Evolutionary conservation across 2,329 filamentous ascomycete species (phyloP), one percentile per base, ranked within the genome.

Genomic region (Thielaviopsis ethacetica): DNA sequence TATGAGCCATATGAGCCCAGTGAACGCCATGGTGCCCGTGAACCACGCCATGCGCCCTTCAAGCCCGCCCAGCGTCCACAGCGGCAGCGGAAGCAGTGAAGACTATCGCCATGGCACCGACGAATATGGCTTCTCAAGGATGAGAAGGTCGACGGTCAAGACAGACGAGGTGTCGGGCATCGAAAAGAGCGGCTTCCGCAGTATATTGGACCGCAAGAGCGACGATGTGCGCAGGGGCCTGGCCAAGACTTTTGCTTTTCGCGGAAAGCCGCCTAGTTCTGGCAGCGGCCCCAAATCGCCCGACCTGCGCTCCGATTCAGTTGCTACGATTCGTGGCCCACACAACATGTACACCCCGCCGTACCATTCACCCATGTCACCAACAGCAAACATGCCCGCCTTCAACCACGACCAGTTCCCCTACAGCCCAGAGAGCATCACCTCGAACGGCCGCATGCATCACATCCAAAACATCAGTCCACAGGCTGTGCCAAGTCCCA

Each of bases 101-200:
- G 56, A 55, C 19, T 26, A 56, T 12, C 59, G 44, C 54, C 49
- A 44, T 5, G 53, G 50, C 19, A 47, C 53, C 62, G 69, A 75
- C 21, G 74, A 75, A 54, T 75, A 71, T 60, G 74, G 70, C 3
- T 74, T 76, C 54, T 71, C 70, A 2, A 70, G 73, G 12, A 69
- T 70, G 0, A 68, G 74, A 56, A 72, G 72, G 49, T 71, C 74
- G 0, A 71, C 71, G 10, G 66, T 76, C 63, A 73, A 71, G 65
- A 73, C 74, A 0, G 76, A 78, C 27, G 76, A 80, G 50, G 71
- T 76, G 1, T 76, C 75, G 1, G 76, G 73, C 6, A 79, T 81
- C 55, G 78, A 80, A 64, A 77, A 76, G 63, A 80, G 77, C 1
- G 76, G 75, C 0, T 69, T 82, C 54, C 71, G 79, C 53, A 75